Evolutionary conservation across 805 yeast genomes (phyloP).

Genomic region (Kodamaea kaohsiungensis): DNA sequence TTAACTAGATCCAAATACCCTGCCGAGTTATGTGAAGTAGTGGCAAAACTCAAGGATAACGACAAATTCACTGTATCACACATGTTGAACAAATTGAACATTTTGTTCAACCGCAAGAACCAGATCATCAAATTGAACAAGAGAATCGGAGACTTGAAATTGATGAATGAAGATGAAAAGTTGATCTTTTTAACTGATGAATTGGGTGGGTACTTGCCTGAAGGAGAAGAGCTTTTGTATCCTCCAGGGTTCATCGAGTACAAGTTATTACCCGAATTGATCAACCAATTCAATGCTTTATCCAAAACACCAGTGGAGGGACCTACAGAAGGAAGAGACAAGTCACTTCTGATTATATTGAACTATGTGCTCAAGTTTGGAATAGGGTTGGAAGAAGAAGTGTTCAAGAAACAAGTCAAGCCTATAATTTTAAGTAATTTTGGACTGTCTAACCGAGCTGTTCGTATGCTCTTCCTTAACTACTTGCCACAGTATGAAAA

Average conservation of each 20-base stretch:
- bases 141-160: slow-evolving; percentile 55
- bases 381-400: slow-evolving; percentile 25
- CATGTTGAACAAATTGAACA: slow-evolving; percentile 33
- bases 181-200: slow-evolving; percentile 40
- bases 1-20: slow-evolving; percentile 4
- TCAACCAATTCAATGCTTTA: slow-evolving; percentile 40
- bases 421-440: slow-evolving; percentile 69
- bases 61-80: slow-evolving; percentile 8
- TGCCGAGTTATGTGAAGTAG: slow-evolving; percentile 7
- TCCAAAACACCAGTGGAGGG: slow-evolving; percentile 14
- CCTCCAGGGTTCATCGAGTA: slow-evolving; percentile 57
- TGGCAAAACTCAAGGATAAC: slow-evolving; percentile 7
- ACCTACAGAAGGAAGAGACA: slow-evolving; percentile 13
- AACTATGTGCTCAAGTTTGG: slow-evolving; percentile 43
- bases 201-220: slow-evolving; percentile 21
- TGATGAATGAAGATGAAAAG: slow-evolving; percentile 56
- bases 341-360: slow-evolving; percentile 36
- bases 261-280: slow-evolving; percentile 71
- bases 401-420: slow-evolving; percentile 46
- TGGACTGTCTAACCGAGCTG: slow-evolving; percentile 69
- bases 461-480: slow-evolving; percentile 70
- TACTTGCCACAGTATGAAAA: slow-evolving; percentile 57
- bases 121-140: slow-evolving; percentile 53
- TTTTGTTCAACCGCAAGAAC: slow-evolving; percentile 33
- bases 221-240: slow-evolving; percentile 21